A percentile compares a stretch with the other conserved stretches of the same genome.
These are phyloP conservation scores for Kwoniella heveanensis DNA, from an alignment of 768 basidiomycete species.

Conservation along the genomic window DNA sequence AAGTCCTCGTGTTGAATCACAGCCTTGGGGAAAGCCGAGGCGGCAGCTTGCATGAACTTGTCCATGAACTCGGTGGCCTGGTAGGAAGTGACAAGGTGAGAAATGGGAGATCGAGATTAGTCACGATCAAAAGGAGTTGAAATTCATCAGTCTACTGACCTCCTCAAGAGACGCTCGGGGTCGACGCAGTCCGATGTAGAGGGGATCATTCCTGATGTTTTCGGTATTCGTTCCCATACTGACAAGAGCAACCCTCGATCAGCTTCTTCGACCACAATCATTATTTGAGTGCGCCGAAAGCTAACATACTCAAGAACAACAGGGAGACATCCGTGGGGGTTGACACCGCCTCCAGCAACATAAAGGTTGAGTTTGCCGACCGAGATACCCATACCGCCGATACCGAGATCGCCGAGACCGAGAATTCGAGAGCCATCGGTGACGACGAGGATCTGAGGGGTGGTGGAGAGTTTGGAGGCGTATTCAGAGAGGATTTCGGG, in stretches of 20 bases:
- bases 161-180: constrained; percentile 48
- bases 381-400: constrained; percentile 62
- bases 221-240: constrained; percentile 90
- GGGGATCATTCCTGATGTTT: constrained; percentile 74
- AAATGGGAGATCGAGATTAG: too few relatives aligned
- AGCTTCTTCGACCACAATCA: too few relatives aligned
- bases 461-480: constrained; percentile 28
- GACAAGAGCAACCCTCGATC: constrained; percentile 59
- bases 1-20: constrained; percentile 88
- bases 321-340: constrained; percentile 47
- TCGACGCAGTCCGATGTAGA: constrained; percentile 83
- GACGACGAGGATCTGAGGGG: constrained; percentile 81
- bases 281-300: neutral
- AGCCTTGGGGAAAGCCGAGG: constrained; percentile 71
- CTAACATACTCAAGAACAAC: constrained; percentile 49
- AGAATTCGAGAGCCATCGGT: constrained; percentile 93
- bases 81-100: neutral
- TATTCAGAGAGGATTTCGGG: constrained; percentile 39
- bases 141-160: constrained; percentile 16
- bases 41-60: constrained; percentile 86
- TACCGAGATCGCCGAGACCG: constrained; percentile 66
- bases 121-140: too few relatives aligned
- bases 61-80: constrained; percentile 81
- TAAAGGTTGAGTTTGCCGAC: constrained; percentile 93
- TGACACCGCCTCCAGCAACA: constrained; percentile 77